Percentiles rank a stretch among this genome's conserved stretches.
phyloP scores from a whole-genome alignment of 371 early-diverging fungal genomes.

The Quaeritorhiza haematococci region DNA sequence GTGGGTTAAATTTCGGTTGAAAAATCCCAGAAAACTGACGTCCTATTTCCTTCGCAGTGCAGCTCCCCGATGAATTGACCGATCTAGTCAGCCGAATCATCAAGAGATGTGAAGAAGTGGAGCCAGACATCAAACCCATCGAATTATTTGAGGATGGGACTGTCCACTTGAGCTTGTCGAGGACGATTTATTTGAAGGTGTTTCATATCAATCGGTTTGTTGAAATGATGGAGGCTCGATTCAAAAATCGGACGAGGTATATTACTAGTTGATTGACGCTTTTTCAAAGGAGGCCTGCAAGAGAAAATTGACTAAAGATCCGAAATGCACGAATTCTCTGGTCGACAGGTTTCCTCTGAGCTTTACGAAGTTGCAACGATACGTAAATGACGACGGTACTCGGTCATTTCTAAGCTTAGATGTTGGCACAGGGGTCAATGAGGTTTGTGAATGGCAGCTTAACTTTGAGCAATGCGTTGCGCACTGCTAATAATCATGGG shows the following conservation, averaged over 20 bases:
- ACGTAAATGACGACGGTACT: conserved; percentile 26
- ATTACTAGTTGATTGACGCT: background rate
- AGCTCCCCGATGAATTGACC: background rate
- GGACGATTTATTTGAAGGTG: conserved; percentile 29
- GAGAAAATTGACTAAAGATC: too few relatives aligned
- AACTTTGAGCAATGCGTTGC: too few relatives aligned
- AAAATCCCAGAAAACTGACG: background rate
- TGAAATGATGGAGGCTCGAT: conserved; percentile 8
- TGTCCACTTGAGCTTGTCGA: conserved; percentile 33
- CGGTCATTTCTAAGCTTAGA: conserved; percentile 25
- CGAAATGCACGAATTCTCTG: too few relatives aligned
- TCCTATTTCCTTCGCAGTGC: conserved; percentile 3
- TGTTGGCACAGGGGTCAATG: conserved; percentile 13
- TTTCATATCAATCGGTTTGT: conserved; percentile 34
- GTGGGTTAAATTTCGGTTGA: background rate
- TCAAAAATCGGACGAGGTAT: background rate
- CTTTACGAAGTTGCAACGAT: conserved; percentile 12
- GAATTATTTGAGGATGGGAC: conserved; percentile 3
- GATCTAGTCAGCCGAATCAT: background rate
- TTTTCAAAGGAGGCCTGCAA: too few relatives aligned
- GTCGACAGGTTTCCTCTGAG: conserved; percentile 18
- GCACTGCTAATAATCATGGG: conserved; percentile 1
- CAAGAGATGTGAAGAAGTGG: background rate
- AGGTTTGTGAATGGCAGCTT: conserved; percentile 8
- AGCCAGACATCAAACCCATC: conserved; percentile 5